Base-by-base conservation (phyloP, 768 basidiomycete species). In the Strobilomyces echinocephalus region DNA sequence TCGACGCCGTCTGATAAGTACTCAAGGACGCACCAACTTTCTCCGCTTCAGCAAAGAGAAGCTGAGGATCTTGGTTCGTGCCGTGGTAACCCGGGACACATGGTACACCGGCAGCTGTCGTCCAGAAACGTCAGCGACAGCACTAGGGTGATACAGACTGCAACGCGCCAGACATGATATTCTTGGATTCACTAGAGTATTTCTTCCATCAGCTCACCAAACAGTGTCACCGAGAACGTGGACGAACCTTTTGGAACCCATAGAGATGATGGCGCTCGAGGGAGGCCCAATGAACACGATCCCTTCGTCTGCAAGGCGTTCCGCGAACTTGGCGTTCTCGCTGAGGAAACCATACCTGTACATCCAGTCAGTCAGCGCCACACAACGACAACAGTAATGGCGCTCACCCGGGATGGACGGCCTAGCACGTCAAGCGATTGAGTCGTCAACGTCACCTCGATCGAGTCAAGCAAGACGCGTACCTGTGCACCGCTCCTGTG, bases 11-110 rank as follows among this genome's bases (percentile, higher is more conserved):
- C 21, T 18, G 34, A 36, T 43, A 6, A 38, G 21, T 3, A 5
- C 35, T 20, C 18, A n/a, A 21, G 15, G 12, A 49, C 54, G 50
- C 55, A 82, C 87, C 91, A 30, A 94, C 91, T 53, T 80, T 72
- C 62, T 82, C 73, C 0, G 93, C 86, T 63, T 88, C 78, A n/a
- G 71, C 60, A 45, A 79, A 81, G 21, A 97, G 79, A 56, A 83
- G 79, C n/a, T 77, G 66, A 1, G 84, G 81, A 56, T 88, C 81
- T 73, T 97, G 94, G 40, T 90, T 82, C 4, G 78, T 69, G 24
- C 91, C 91, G 58, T 97, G 94, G 73, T 95, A 97, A 1, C 94
- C 94, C 41, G 95, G 94, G 6, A 97, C 88, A 65, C 92, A 94
- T 1, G 93, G 92, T 2, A 97, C 94, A 1, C 85, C 85, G 52